Conservation (phyloP, 108 stramenopile genomes). For the Ochromonas danica region DNA sequence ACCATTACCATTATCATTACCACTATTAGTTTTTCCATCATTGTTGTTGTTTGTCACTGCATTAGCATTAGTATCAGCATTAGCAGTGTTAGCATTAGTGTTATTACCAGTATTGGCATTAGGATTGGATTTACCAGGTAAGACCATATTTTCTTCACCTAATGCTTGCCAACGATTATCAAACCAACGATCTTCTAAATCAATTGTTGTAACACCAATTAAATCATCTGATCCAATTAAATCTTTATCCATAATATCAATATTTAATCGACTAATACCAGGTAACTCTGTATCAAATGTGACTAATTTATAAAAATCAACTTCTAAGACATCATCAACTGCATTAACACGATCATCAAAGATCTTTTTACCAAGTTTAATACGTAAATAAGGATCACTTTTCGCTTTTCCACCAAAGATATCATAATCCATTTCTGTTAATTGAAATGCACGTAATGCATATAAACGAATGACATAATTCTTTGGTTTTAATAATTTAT, state of each 20-base stretch:
- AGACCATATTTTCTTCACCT: conserved; percentile 28
- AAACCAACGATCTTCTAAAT: conserved; percentile 69
- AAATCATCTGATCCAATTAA: conserved; percentile 55
- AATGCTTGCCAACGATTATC: conserved; percentile 54
- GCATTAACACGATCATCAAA: conserved; percentile 55
- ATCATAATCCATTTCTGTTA: conserved; percentile 55
- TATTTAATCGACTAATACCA: conserved; percentile 33
- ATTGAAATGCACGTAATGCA: conserved; percentile 47
- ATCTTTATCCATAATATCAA: conserved; percentile 55
- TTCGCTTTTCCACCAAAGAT: conserved; percentile 43
- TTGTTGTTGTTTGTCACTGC: too few species aligned
- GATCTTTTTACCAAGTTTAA: not conserved
- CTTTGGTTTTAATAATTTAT: conserved; percentile 39
- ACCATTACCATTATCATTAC: not conserved
- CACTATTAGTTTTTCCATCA: too few species aligned
- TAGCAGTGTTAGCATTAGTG: too few species aligned
- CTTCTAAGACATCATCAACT: conserved; percentile 46
- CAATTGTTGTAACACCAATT: conserved; percentile 62
- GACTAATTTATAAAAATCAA: conserved; percentile 55
- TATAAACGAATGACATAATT: conserved; percentile 52
- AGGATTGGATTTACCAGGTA: not conserved
- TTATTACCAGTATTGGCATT: too few species aligned
- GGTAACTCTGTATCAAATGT: conserved; percentile 59
- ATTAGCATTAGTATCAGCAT: too few species aligned
- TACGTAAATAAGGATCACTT: conserved; percentile 57